Evolutionary conservation across 306 rosid genomes (phyloP), one percentile per base, ranked within the genome.

Genomic region (Dalbergia oliveri): DNA sequence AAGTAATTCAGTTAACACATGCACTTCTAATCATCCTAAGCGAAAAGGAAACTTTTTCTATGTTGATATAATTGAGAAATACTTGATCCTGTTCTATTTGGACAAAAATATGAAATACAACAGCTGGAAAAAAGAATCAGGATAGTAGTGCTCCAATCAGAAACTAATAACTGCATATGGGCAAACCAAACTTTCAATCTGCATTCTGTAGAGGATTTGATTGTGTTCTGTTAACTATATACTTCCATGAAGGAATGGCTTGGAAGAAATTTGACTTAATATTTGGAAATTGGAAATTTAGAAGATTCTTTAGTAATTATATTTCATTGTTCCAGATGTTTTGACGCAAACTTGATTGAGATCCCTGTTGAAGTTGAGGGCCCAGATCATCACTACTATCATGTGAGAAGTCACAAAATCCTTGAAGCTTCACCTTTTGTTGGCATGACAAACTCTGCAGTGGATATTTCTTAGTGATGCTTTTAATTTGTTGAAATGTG

Each of bases 321-420:
- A 9, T 76, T 67, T 79, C 16, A 37, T 70, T 77, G 67, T 56
- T 14, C 75, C 83, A 96, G 99, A 75, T 96, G 99, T 84, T 86
- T 66, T 83, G 99, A 93, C 83, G 93, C 98, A 70, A 96, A 96
- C 90, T 83, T 96, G 91, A 79, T 91, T 71, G 96, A 80, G 61
- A 84, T 93, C 79, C 98, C 99, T 14, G 94, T 96, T 47, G 92
- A 96, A 80, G 82, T 96, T 69, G 99, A 96, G 87, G 83, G 81
- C 77, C 91, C 97, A 0, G 90, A 75, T 77, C 94, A 49, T 84
- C 79, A 44, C 69, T 91, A 87, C 81, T 93, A 93, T 85, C 99
- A 93, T 88, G 99, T 87, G 83, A 82, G 88, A 71, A 83, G 69
- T 59, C 89, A 77, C 51, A 71, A 82, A 82, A 66, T 66, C 71